These are phyloP conservation scores for Salix udensis DNA, from an alignment of 345 rosid species.

Conservation along the genomic window DNA sequence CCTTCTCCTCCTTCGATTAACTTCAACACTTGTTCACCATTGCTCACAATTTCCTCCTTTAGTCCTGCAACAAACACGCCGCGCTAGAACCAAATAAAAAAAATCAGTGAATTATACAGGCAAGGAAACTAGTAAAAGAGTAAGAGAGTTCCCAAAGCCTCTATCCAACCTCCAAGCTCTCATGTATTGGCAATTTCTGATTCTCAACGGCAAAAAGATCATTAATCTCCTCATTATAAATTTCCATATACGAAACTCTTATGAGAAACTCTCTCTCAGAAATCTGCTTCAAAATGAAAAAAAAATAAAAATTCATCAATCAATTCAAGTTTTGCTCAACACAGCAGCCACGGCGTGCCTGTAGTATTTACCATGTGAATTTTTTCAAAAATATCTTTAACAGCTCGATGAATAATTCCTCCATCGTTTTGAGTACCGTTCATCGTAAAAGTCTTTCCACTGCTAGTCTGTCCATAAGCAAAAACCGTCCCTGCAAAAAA, in stretches of 20 bases:
- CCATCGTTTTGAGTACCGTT: constrained; percentile 78
- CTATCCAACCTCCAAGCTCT: constrained; percentile 76
- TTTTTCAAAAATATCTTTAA: constrained; percentile 59
- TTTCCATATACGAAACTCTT: constrained; percentile 93
- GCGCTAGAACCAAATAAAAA: constrained; percentile 43
- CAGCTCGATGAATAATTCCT: constrained; percentile 71
- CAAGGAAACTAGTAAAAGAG: constrained; percentile 8
- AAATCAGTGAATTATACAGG: constrained; percentile 8
- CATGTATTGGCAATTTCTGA: constrained; percentile 84
- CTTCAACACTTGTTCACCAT: constrained; percentile 75
- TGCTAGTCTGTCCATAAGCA: constrained; percentile 98
- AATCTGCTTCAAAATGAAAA: constrained; percentile 39
- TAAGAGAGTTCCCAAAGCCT: not conserved
- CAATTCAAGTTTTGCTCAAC: not conserved
- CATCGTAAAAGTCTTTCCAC: constrained; percentile 97
- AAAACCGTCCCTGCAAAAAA: constrained; percentile 66
- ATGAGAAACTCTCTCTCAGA: constrained; percentile 84
- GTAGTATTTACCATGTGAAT: constrained; percentile 41
- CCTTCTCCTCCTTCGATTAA: constrained; percentile 92
- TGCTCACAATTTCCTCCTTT: constrained; percentile 76
- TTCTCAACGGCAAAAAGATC: constrained; percentile 77
- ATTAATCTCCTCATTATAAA: constrained; percentile 88
- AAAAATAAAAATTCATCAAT: constrained; percentile 6
- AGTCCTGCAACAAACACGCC: constrained; percentile 91
- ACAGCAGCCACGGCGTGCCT: not conserved